These are phyloP conservation scores for Penicillium pulvis DNA, from an alignment of 495 filamentous ascomycete genomes.

Conservation along the genomic window DNA sequence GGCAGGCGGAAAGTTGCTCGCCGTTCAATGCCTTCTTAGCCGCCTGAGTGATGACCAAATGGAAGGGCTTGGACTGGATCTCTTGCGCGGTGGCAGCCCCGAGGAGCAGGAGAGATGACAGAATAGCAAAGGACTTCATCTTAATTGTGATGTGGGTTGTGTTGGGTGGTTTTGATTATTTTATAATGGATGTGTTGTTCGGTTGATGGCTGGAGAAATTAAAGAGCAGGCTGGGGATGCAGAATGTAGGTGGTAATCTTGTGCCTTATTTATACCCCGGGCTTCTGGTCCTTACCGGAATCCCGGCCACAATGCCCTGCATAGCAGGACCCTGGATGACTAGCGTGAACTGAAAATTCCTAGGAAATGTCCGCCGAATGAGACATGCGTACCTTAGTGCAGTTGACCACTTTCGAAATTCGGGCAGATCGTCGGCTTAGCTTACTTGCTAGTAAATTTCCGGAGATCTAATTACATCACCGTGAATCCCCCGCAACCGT, in stretches of 20 bases:
- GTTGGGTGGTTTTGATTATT: not conserved
- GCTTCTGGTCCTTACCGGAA: not conserved
- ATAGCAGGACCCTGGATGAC: conserved; percentile 1
- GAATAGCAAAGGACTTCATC: conserved; percentile 15
- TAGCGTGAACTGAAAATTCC: not conserved
- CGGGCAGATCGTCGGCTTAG: conserved; percentile 17
- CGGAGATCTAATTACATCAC: conserved; percentile 9
- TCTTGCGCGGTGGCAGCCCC: conserved; percentile 15
- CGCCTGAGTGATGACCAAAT: conserved; percentile 23
- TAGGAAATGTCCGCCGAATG: not conserved
- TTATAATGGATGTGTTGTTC: not conserved
- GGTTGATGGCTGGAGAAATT: not conserved
- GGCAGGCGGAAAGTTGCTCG: conserved; percentile 50
- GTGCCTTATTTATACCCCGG: not conserved
- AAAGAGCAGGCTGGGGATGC: not conserved
- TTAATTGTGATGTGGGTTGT: not conserved
- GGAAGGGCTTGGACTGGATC: conserved; percentile 34
- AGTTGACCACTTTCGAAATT: conserved; percentile 12
- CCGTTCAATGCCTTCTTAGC: conserved; percentile 33
- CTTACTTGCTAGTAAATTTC: conserved; percentile 3
- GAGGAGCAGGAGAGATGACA: conserved; percentile 15
- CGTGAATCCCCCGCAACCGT: not conserved
- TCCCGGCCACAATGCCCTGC: not conserved
- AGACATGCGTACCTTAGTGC: conserved; percentile 15
- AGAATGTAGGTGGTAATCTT: not conserved